Conservation (phyloP, 495 filamentous ascomycete genomes). For the Penicillium cinerascens region DNA sequence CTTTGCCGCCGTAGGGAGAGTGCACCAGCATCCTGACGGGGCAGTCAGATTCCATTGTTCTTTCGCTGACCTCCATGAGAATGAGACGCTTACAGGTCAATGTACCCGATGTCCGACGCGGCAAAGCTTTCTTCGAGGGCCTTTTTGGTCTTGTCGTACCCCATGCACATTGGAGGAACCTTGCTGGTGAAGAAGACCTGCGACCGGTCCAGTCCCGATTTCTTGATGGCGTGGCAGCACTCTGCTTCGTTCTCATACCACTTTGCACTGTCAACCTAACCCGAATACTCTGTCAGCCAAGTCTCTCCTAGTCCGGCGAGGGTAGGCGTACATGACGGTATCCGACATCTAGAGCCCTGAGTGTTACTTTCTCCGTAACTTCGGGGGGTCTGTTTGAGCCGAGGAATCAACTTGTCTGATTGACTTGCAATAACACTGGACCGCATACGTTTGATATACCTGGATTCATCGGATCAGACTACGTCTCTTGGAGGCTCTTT, state of each 20-base stretch:
- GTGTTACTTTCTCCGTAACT: conserved; percentile 52
- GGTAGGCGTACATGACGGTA: conserved; percentile 61
- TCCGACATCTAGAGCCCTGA: conserved; percentile 63
- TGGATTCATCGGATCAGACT: too few relatives aligned
- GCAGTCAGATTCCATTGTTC: not conserved
- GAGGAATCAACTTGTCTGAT: conserved; percentile 8
- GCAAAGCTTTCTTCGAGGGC: conserved; percentile 47
- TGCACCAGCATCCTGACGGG: conserved; percentile 50
- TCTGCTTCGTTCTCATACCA: conserved; percentile 53
- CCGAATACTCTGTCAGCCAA: not conserved
- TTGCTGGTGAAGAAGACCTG: conserved; percentile 58
- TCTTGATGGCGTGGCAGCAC: conserved; percentile 43
- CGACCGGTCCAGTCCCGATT: conserved; percentile 43
- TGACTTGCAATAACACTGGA: not conserved
- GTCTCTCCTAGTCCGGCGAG: not conserved
- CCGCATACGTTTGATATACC: conserved; percentile 69
- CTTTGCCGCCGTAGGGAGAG: conserved; percentile 52
- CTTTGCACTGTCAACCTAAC: conserved; percentile 55
- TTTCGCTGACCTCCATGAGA: not conserved
- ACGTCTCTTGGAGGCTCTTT: too few relatives aligned
- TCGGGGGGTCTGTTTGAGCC: conserved; percentile 41
- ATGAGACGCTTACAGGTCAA: conserved; percentile 46
- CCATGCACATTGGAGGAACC: conserved; percentile 44
- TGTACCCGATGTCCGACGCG: conserved; percentile 48
- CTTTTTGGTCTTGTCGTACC: conserved; percentile 50